Evolutionary conservation across 768 basidiomycete species (phyloP), one percentile per base, ranked within the genome.

Genomic region (Podaxis mareebaensis): DNA sequence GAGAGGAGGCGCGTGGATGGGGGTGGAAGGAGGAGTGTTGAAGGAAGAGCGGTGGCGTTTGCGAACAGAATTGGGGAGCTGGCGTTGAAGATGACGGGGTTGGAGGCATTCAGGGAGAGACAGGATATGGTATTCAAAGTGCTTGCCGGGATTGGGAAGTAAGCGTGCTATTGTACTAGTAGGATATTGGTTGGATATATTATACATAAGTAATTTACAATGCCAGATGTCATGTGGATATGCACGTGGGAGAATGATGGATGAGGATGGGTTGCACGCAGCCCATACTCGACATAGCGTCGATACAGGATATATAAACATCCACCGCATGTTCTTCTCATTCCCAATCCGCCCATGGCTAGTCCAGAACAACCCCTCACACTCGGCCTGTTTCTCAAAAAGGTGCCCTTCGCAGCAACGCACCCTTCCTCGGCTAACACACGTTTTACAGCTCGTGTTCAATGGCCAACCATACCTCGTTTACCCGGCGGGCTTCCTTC

Each of bases 41-140:
- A 89, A 63, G 91, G 89, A 3, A 75, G 83, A 11, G 86, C 88
- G 7, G 85, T 92, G 61, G 78, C 84, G 49, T 89, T 95, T 71
- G 83, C 89, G 28, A 95, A 94, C 71, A 74, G 90, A 61, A 84
- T 95, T 56, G 94, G 93, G 72, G 83, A 81, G 22, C 79, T 95
- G 12, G 88, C 89, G 65, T 69, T 95, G 66, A 81, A 78, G 0
- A 85, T 95, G 83, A 91, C 88, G 53, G 80, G 78, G 69, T 74
- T 95, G 60, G 81, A 78, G 63, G 85, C 90, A 54, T 95, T 95
- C 70, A 83, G 79, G 66, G 89, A 91, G 67, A 72, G 91, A 53
- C 89, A 92, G 74, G 81, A 78, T 1, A 79, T 84, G 55, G 89
- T 92, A 5, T 93, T 93, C 70, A 83, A 82, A 71, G 84, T 92